phyloP scores from a whole-genome alignment of 2,329 filamentous ascomycete genomes.

The Coleophoma crateriformis region DNA sequence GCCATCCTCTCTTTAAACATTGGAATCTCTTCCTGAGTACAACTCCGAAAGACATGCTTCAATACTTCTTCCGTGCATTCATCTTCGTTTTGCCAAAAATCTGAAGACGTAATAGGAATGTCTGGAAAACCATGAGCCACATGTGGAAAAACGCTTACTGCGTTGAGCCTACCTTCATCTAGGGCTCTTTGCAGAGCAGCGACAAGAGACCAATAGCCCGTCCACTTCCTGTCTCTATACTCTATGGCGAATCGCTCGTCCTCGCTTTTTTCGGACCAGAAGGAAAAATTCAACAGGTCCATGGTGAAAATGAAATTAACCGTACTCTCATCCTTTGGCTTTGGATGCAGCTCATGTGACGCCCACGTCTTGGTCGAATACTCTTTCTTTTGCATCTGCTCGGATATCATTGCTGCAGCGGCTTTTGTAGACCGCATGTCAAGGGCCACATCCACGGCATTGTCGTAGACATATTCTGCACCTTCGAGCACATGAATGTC shows the following conservation, averaged over 20 bases:
- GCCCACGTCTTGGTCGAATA: conserved; percentile 87
- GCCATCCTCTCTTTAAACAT: conserved; percentile 70
- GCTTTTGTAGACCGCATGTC: conserved; percentile 77
- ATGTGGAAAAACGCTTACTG: not conserved
- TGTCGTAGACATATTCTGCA: conserved; percentile 84
- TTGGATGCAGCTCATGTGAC: conserved; percentile 84
- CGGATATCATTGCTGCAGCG: conserved; percentile 74
- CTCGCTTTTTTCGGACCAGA: conserved; percentile 70
- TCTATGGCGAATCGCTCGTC: conserved; percentile 77
- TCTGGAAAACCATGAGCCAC: conserved; percentile 36
- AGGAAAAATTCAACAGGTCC: conserved; percentile 95
- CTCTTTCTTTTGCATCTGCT: conserved; percentile 74
- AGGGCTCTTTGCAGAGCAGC: conserved; percentile 81
- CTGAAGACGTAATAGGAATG: conserved; percentile 82
- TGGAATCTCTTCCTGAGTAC: conserved; percentile 82
- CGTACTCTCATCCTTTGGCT: conserved; percentile 70
- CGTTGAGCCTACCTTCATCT: conserved; percentile 62
- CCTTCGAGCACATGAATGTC: conserved; percentile 79
- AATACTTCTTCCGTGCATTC: conserved; percentile 72
- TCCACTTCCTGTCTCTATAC: conserved; percentile 79
- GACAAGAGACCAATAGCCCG: conserved; percentile 92
- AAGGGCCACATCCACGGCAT: conserved; percentile 87
- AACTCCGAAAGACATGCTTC: conserved; percentile 76
- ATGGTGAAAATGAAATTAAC: conserved; percentile 95
- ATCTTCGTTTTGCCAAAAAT: conserved; percentile 77